Percentiles rank a stretch among this genome's conserved stretches.
phyloP scores from a whole-genome alignment of 139 green algal genomes.

The Coelastrella sp. region DNA sequence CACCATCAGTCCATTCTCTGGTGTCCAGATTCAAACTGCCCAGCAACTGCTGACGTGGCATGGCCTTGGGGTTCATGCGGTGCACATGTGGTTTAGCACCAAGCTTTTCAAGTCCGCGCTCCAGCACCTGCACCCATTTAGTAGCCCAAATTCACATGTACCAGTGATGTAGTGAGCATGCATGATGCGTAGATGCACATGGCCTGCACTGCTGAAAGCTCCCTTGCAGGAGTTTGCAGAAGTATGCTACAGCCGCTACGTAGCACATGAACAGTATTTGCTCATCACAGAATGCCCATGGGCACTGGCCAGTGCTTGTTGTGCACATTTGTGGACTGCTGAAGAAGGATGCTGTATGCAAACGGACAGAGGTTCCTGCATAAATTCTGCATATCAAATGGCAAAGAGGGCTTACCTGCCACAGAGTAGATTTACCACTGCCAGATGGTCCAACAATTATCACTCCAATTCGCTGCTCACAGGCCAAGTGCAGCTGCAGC shows the following conservation, averaged over 20 bases:
- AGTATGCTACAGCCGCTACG: no score
- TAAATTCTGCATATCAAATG: neutral
- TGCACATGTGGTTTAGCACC: constrained; percentile 62
- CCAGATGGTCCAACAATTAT: constrained; percentile 86
- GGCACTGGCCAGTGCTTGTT: no score
- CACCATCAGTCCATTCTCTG: constrained; percentile 86
- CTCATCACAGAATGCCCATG: no score
- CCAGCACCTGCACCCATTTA: constrained; percentile 33
- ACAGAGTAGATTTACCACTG: constrained; percentile 86
- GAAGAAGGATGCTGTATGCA: neutral
- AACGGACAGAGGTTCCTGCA: no score
- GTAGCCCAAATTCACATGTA: neutral
- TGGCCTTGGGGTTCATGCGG: constrained; percentile 86
- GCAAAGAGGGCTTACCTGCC: constrained; percentile 48
- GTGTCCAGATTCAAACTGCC: constrained; percentile 87
- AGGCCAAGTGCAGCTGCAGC: constrained; percentile 83
- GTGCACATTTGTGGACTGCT: neutral
- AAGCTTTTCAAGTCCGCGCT: neutral
- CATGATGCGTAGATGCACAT: no score
- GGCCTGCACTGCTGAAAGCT: no score
- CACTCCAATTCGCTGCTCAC: constrained; percentile 86
- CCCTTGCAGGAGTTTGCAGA: no score
- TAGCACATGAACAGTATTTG: no score
- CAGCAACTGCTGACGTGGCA: constrained; percentile 80
- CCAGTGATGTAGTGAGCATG: no score